These are phyloP conservation scores for Zangia roseola DNA, from an alignment of 768 basidiomycete species.

Conservation along the genomic window DNA sequence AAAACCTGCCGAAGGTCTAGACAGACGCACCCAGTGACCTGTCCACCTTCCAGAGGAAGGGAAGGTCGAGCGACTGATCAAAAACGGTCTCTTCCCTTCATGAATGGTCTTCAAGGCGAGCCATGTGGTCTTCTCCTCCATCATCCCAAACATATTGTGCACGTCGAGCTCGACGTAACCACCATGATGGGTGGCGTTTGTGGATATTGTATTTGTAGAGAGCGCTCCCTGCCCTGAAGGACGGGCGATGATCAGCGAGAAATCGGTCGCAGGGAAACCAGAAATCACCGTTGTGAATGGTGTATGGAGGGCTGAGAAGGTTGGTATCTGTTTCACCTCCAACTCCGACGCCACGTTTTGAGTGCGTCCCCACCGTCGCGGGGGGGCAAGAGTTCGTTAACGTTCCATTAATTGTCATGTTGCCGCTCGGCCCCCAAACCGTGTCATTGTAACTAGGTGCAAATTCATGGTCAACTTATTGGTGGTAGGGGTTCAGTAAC, in stretches of 20 bases:
- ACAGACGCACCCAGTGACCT: constrained; percentile 56
- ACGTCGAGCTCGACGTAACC: constrained; percentile 62
- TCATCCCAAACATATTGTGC: constrained; percentile 67
- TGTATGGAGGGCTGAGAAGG: constrained; percentile 60
- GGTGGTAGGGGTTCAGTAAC: too few relatives aligned
- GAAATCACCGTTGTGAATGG: constrained; percentile 63
- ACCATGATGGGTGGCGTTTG: constrained; percentile 64
- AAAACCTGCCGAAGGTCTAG: too few relatives aligned
- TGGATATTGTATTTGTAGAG: constrained; percentile 53
- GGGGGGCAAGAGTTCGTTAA: constrained; percentile 43
- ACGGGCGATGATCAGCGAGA: too few relatives aligned
- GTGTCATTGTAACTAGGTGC: constrained; percentile 67
- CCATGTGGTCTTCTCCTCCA: constrained; percentile 67
- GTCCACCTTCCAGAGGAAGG: constrained; percentile 65
- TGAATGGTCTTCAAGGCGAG: constrained; percentile 50
- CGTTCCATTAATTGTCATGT: constrained; percentile 64
- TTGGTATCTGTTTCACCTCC: constrained; percentile 44
- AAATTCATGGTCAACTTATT: too few relatives aligned
- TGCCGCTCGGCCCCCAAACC: constrained; percentile 64
- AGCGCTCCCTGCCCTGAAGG: constrained; percentile 51
- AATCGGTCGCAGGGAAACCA: too few relatives aligned
- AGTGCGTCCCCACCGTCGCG: constrained; percentile 10
- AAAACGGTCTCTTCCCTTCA: constrained; percentile 62
- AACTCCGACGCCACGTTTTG: constrained; percentile 45
- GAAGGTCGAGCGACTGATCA: constrained; percentile 67